Evolutionary conservation across 2,329 filamentous ascomycete species (phyloP).

Genomic region (Aspergillus fumigatus): DNA sequence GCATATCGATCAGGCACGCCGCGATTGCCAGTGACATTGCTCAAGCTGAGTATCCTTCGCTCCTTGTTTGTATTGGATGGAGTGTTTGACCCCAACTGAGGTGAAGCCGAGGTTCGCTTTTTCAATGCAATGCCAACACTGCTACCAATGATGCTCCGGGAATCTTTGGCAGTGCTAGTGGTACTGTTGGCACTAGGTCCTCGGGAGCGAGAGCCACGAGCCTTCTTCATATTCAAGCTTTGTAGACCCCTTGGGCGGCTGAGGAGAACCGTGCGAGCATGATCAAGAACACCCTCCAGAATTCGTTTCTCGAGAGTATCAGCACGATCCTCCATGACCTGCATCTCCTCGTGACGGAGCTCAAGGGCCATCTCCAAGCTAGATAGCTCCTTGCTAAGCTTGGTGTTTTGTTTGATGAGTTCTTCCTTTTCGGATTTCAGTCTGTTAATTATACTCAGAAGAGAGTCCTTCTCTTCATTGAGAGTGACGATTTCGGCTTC

Average conservation of each 20-base stretch:
- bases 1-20: slow-evolving; percentile 29
- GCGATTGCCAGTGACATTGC: slow-evolving; percentile 76
- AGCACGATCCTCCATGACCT: slow-evolving; percentile 83
- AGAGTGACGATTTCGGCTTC: slow-evolving; percentile 49
- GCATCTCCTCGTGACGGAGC: slow-evolving; percentile 84
- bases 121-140: slow-evolving; percentile 46
- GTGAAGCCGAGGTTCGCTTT: slow-evolving; percentile 47
- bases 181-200: slow-evolving; percentile 32
- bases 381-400: slow-evolving; percentile 78
- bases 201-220: slow-evolving; percentile 41
- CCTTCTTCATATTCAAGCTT: slow-evolving; percentile 50
- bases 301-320: slow-evolving; percentile 88
- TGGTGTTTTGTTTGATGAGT: slow-evolving; percentile 70
- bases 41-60: slow-evolving; percentile 83
- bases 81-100: slow-evolving; percentile 40
- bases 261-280: slow-evolving; percentile 78
- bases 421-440: slow-evolving; percentile 56
- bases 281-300: slow-evolving; percentile 91
- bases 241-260: slow-evolving; percentile 59
- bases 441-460: slow-evolving; percentile 52
- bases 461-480: slow-evolving; percentile 58
- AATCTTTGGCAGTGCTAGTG: slow-evolving; percentile 31
- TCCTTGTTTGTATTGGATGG: slow-evolving; percentile 49
- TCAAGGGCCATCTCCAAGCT: slow-evolving; percentile 85
- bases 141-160: slow-evolving; percentile 35